Conservation (phyloP, 2,329 filamentous ascomycete genomes). For the Tothia fuscella region DNA sequence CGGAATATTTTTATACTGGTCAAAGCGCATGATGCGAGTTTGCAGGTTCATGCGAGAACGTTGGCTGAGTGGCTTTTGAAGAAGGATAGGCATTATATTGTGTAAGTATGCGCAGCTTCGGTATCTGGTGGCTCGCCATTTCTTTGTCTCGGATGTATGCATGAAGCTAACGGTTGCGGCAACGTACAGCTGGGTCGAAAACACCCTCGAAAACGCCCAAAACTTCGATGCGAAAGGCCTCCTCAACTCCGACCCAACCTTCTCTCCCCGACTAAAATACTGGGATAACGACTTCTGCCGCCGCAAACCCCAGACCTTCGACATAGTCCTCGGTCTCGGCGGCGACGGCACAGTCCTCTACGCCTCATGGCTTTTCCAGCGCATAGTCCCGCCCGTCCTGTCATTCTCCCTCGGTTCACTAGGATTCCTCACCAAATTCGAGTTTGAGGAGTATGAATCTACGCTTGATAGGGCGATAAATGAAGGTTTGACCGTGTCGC, state of each 20-base stretch:
- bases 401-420: constrained; percentile 86
- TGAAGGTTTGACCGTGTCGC: constrained; percentile 77
- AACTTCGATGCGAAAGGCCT: constrained; percentile 64
- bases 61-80: constrained; percentile 71
- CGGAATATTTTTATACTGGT: constrained; percentile 77
- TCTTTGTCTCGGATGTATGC: background rate
- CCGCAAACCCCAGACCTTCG: constrained; percentile 71
- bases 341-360: constrained; percentile 97
- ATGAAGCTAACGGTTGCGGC: background rate
- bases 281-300: constrained; percentile 76
- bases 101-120: constrained; percentile 38
- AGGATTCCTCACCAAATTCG: constrained; percentile 93
- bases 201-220: constrained; percentile 57
- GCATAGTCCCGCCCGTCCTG: constrained; percentile 83
- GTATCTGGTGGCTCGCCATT: background rate
- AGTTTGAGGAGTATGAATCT: constrained; percentile 62
- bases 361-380: constrained; percentile 92
- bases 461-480: constrained; percentile 62
- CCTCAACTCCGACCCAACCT: constrained; percentile 46
- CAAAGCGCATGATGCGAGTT: constrained; percentile 75
- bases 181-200: constrained; percentile 51
- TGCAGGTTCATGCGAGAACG: constrained; percentile 67
- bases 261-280: constrained; percentile 53
- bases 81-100: constrained; percentile 56
- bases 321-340: constrained; percentile 84